Base-by-base conservation (phyloP, 73 alveolate genomes). In the Stentor roeselii region DNA sequence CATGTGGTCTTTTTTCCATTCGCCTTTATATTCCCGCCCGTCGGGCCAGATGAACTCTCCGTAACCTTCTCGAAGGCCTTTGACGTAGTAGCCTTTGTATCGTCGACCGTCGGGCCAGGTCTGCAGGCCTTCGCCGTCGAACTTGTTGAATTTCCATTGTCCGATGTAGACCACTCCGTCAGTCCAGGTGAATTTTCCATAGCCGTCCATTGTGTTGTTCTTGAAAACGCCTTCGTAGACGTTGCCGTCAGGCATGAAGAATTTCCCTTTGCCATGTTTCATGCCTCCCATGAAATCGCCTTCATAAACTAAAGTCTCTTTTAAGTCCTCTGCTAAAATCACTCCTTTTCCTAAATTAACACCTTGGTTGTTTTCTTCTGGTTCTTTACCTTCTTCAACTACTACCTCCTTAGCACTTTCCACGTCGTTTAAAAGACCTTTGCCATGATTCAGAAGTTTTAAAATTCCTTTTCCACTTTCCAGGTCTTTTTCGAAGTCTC, bases 81-180 rank as follows among this genome's bases (percentile, higher is more conserved):
- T 58, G 74, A 58, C 14, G 74, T 15, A 58, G 27, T 58, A 21
- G 74, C 74, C 74, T 76, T 83, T 36, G 39, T 76, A 83, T 0
- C 35, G 36, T 83, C 75, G 59, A 31, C 88, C 89, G 75, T 83
- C 88, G 30, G 30, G 36, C 34, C 32, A 76, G 0, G 31, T 59
- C 1, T 36, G n/a, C 36, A 30, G 21, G 11, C 88, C 89, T 37
- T 78, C 39, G 0, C 88, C 88, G 39, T 30, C 42, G 60, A 83
- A 35, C 34, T 61, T 60, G 83, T 75, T 42, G n/a, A 60, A 60
- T 15, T 59, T 14, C 86, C 89, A 83, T 21, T 83, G 61, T 27
- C 88, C 89, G 14, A 15, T 21, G n/a, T 58, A 58, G n/a, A 58
- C 14, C 6, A 89, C 82, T 35, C 97, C 96, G 75, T 92, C 95